A percentile compares a stretch with the other conserved stretches of the same genome.
phyloP scores from a whole-genome alignment of 176 grass and related monocot species.

The Triticum urartu region DNA sequence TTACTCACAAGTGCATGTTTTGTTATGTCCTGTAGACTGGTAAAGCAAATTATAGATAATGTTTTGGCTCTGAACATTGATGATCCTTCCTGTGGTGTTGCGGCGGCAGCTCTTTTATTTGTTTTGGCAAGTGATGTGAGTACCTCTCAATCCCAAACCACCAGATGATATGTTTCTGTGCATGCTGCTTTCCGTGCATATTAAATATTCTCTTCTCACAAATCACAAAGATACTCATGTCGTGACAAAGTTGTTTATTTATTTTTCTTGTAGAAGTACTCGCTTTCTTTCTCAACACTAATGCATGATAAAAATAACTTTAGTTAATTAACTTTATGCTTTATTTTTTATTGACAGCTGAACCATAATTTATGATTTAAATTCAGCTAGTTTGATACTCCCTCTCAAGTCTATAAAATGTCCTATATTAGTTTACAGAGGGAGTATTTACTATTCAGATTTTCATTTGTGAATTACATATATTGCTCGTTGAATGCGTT shows the following conservation, averaged over 20 bases:
- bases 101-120: slow-evolving; percentile 86
- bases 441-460: background rate
- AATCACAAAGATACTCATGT: background rate
- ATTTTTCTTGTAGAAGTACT: background rate
- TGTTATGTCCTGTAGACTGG: slow-evolving; percentile 53
- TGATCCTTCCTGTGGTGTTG: slow-evolving; percentile 70
- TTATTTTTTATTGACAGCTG: slow-evolving; percentile 13
- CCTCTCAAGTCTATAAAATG: too few relatives aligned
- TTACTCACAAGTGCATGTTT: slow-evolving; percentile 27
- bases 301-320: slow-evolving; percentile 26
- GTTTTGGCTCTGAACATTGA: slow-evolving; percentile 85
- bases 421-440: too few relatives aligned
- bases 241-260: background rate
- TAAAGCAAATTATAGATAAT: slow-evolving; percentile 68
- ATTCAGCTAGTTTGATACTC: background rate
- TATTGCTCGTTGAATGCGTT: background rate
- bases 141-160: slow-evolving; percentile 31
- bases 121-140: slow-evolving; percentile 95
- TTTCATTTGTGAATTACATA: slow-evolving; percentile 12
- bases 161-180: background rate
- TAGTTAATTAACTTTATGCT: background rate
- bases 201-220: background rate
- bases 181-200: background rate
- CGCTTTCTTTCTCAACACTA: background rate
- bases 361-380: background rate